Evolutionary conservation across 2,329 filamentous ascomycete species (phyloP).

Genomic region (Pestalotiopsis sp.): DNA sequence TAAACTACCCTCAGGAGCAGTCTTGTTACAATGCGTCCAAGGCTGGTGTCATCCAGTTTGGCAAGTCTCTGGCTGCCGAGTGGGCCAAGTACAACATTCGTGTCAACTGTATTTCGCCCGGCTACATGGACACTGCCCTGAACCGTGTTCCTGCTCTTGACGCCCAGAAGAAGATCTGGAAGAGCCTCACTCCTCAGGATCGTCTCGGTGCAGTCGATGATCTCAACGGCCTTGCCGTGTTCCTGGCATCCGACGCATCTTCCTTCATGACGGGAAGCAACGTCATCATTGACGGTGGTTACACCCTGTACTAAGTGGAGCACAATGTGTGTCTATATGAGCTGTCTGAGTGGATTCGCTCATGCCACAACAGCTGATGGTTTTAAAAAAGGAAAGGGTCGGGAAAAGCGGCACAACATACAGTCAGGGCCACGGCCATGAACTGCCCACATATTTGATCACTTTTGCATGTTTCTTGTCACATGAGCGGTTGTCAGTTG

Average conservation of each 20-base stretch:
- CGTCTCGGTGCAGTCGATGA: conserved; percentile 73
- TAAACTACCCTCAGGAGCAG: conserved; percentile 86
- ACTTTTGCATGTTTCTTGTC: not conserved
- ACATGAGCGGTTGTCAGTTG: not conserved
- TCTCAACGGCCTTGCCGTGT: conserved; percentile 75
- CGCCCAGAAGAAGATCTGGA: conserved; percentile 82
- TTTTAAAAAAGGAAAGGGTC: not conserved
- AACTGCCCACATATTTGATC: not conserved
- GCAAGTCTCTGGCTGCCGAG: conserved; percentile 79
- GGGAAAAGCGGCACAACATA: no score
- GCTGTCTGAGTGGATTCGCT: not conserved
- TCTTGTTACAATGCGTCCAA: conserved; percentile 83
- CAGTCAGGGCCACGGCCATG: not conserved
- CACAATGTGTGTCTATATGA: not conserved
- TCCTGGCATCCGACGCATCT: conserved; percentile 71
- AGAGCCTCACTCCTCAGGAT: conserved; percentile 70
- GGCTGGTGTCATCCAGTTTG: conserved; percentile 75
- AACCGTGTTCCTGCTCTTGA: conserved; percentile 78
- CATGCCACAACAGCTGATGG: not conserved
- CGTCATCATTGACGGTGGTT: conserved; percentile 70
- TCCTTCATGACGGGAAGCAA: conserved; percentile 78
- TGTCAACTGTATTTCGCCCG: conserved; percentile 82
- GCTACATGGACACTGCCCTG: conserved; percentile 83
- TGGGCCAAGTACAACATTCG: conserved; percentile 81
- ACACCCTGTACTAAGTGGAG: conserved; percentile 57